These are phyloP conservation scores for Noccaea bulbosa DNA, from an alignment of 345 rosid genomes.

Conservation along the genomic window DNA sequence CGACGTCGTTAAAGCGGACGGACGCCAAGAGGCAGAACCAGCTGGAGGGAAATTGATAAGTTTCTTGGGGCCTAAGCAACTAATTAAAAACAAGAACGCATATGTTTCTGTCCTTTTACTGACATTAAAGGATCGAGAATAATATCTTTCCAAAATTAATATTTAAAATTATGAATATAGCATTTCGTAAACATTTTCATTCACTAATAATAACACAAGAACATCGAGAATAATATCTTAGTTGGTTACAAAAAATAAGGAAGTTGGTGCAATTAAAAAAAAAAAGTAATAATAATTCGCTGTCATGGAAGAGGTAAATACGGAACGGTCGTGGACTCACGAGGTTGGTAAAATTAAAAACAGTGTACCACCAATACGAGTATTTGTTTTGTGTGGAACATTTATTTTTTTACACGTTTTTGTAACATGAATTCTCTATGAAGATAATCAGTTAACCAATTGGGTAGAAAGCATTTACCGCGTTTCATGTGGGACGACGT, in stretches of 20 bases:
- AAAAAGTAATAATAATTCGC: neutral
- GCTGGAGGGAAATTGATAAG: neutral
- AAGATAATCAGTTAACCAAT: constrained; percentile 32
- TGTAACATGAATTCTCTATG: constrained; percentile 40
- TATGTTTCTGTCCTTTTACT: neutral
- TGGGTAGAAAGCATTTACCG: constrained; percentile 63
- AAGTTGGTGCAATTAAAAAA: constrained; percentile 13
- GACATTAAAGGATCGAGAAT: neutral
- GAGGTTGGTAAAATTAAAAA: constrained; percentile 51
- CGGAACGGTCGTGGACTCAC: constrained; percentile 56
- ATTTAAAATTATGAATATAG: too few species aligned
- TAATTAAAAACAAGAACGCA: neutral
- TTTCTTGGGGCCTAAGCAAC: constrained; percentile 20
- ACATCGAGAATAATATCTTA: constrained; percentile 13
- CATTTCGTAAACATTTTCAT: neutral
- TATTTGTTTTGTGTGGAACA: constrained; percentile 10
- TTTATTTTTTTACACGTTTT: constrained; percentile 36
- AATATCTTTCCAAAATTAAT: too few species aligned
- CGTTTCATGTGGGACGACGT: constrained; percentile 69
- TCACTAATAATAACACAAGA: constrained; percentile 12
- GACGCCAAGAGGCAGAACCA: neutral
- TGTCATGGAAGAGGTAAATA: constrained; percentile 35
- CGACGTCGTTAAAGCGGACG: neutral
- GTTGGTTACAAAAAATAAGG: constrained; percentile 15
- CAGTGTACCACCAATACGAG: neutral